Base-by-base conservation (phyloP, 2,329 filamentous ascomycete genomes). In the Elsinoe perseae region DNA sequence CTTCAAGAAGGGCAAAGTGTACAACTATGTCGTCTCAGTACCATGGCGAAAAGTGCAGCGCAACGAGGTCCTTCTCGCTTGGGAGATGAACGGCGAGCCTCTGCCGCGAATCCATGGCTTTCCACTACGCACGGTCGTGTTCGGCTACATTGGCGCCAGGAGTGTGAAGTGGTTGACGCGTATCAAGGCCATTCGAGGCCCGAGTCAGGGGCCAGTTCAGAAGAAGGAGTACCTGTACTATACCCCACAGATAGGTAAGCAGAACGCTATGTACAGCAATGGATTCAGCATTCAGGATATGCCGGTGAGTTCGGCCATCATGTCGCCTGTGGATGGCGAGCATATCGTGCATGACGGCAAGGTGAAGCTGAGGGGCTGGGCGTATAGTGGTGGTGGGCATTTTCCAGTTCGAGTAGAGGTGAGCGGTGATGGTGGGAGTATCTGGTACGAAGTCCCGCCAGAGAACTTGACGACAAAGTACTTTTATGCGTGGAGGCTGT, bases 241-340 rank as follows among this genome's bases (percentile, higher is more conserved):
- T 66, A 81, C 79, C 1, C 81, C 82, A 9, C 84, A 88, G 65
- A 71, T 83, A 0, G 84, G 83, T 9, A 87, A 86, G 69, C 82
- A 87, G 61, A 86, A 86, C 59, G 72, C 76, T 9, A 72, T 70
- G 7, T 77, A 79, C 61, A 80, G 73, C 14, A 80, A 81, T 44
- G 83, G 81, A 0, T 83, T 84, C 59, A 80, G 78, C 60, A 87
- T 85, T 62, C 84, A 88, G 63, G 84, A 86, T 32, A 87, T 87
- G 83, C 84, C 84, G 0, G 83, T 87, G 2, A 80, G 77, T 46
- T 80, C 76, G 14, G 84, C 83, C 18, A 85, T 86, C 62, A 86
- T 86, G 80, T 73, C 77, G 0, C 84, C 84, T 0, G 72, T 74
- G 70, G 76, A 77, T 18, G 82, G 82, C 62, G 76, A 83, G n/a